A percentile compares a stretch with the other conserved stretches of the same genome.
Evolutionary conservation across 2,329 filamentous ascomycete species (phyloP).

Genomic region (Huntiella abstrusa): DNA sequence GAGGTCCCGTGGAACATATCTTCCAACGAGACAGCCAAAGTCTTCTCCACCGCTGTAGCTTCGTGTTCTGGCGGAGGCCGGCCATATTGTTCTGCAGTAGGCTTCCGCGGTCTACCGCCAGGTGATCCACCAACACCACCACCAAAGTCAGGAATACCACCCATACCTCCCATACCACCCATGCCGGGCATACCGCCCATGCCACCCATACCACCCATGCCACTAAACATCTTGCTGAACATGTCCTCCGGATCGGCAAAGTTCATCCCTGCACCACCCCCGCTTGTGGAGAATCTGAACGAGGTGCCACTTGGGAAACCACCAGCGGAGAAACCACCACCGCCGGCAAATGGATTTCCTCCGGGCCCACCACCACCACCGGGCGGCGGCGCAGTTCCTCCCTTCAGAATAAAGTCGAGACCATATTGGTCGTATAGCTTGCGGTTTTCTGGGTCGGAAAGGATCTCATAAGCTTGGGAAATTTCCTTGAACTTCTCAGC

Average conservation of each 20-base stretch:
- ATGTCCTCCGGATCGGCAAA: slow-evolving; percentile 74
- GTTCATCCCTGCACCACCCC: slow-evolving; percentile 45
- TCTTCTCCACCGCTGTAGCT: slow-evolving; percentile 76
- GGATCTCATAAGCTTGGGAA: slow-evolving; percentile 93
- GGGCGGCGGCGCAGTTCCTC: slow-evolving; percentile 50
- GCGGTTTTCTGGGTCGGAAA: slow-evolving; percentile 91
- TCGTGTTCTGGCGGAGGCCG: slow-evolving; percentile 40
- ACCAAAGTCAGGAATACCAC: slow-evolving; percentile 20
- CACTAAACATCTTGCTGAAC: slow-evolving; percentile 65
- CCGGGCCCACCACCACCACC: slow-evolving; percentile 25
- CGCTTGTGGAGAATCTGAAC: slow-evolving; percentile 19
- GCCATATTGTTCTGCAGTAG: slow-evolving; percentile 6
- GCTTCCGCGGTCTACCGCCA: background rate
- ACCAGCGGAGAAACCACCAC: slow-evolving; percentile 18
- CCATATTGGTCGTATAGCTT: slow-evolving; percentile 91
- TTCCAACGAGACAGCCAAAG: slow-evolving; percentile 63
- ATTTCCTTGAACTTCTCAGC: slow-evolving; percentile 95
- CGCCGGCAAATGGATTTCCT: slow-evolving; percentile 28
- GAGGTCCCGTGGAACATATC: slow-evolving; percentile 72
- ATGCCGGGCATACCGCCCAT: slow-evolving; percentile 25
- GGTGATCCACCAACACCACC: background rate
- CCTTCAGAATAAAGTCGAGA: slow-evolving; percentile 76
- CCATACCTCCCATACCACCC: slow-evolving; percentile 20
- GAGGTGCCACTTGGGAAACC: background rate
- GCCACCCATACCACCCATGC: slow-evolving; percentile 21